phyloP scores from a whole-genome alignment of 129 eudicot species.

The Pseudognaphalium luteoalbum region DNA sequence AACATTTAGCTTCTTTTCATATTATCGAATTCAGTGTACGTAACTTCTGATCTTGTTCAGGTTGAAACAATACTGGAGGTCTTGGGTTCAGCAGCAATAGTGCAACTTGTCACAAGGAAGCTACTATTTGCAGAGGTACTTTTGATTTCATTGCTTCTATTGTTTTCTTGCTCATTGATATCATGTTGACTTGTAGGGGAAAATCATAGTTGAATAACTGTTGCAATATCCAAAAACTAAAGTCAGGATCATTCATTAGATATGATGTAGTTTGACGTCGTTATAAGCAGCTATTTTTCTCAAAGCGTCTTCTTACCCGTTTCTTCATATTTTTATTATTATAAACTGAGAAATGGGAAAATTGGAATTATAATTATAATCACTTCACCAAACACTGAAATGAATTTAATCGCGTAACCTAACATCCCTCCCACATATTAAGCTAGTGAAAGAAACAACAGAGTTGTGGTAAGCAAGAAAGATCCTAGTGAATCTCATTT shows the following conservation, averaged over 20 bases:
- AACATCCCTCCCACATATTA: not conserved
- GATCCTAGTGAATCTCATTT: not conserved
- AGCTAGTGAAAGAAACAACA: too few species aligned
- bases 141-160: not conserved
- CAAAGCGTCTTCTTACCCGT: not conserved
- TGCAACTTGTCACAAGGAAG: slow-evolving; percentile 85
- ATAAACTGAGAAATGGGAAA: not conserved
- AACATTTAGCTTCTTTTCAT: not conserved
- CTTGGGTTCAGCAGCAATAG: slow-evolving; percentile 82
- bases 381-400: not conserved
- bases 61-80: slow-evolving; percentile 84
- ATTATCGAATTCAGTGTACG: slow-evolving; percentile 3
- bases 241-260: not conserved
- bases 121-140: slow-evolving; percentile 88
- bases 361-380: not conserved
- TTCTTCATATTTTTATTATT: too few species aligned
- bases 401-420: not conserved
- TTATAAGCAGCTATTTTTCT: not conserved
- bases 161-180: slow-evolving; percentile 8
- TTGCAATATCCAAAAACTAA: not conserved
- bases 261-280: not conserved
- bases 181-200: not conserved
- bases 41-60: slow-evolving; percentile 42
- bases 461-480: too few species aligned
- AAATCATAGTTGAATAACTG: not conserved